Percentiles rank a stretch among this genome's conserved stretches.
Evolutionary conservation across 805 yeast genomes (phyloP).

Genomic region (Vanderwaltozyma tropicalis): DNA sequence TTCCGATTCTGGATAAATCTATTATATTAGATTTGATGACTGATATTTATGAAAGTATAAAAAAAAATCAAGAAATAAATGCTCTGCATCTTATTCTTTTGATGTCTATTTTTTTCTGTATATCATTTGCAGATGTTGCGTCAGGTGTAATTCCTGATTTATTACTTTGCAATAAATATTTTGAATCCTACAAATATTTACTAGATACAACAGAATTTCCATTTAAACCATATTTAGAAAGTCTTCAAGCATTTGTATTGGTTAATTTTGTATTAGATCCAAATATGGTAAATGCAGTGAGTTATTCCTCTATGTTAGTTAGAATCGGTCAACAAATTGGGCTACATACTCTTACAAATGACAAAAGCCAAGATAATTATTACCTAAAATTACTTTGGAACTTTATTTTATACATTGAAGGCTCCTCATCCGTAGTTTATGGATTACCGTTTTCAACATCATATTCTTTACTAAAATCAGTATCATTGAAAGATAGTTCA

Average conservation of each 20-base stretch:
- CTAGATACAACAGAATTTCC: slow-evolving; percentile 16
- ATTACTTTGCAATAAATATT: slow-evolving; percentile 17
- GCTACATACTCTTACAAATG: slow-evolving; percentile 7
- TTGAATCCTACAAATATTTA: slow-evolving; percentile 12
- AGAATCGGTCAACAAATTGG: slow-evolving; percentile 22
- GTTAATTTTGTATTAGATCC: slow-evolving; percentile 23
- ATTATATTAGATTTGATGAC: slow-evolving; percentile 4
- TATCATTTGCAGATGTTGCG: slow-evolving; percentile 18
- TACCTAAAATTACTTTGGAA: slow-evolving; percentile 13
- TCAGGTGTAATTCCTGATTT: slow-evolving; percentile 16
- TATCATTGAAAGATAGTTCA: slow-evolving; percentile 6
- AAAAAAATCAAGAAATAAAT: slow-evolving; percentile 2
- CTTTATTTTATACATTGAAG: slow-evolving; percentile 19
- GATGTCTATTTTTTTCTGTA: slow-evolving; percentile 18
- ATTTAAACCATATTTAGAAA: slow-evolving; percentile 12
- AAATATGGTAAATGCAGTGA: slow-evolving; percentile 20
- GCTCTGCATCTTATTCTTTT: slow-evolving; percentile 9
- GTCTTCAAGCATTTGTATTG: slow-evolving; percentile 15
- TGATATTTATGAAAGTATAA: slow-evolving; percentile 4
- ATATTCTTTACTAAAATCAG: slow-evolving; percentile 5
- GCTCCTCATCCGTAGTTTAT: slow-evolving; percentile 24
- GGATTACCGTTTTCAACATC: slow-evolving; percentile 20
- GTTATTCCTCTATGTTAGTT: slow-evolving; percentile 19
- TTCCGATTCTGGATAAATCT: slow-evolving; percentile 15
- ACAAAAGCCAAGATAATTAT: neutral